Percentiles rank a stretch among this genome's conserved stretches.
phyloP scores from a whole-genome alignment of 2,329 filamentous ascomycete species.

The Ophiostoma australiae region DNA sequence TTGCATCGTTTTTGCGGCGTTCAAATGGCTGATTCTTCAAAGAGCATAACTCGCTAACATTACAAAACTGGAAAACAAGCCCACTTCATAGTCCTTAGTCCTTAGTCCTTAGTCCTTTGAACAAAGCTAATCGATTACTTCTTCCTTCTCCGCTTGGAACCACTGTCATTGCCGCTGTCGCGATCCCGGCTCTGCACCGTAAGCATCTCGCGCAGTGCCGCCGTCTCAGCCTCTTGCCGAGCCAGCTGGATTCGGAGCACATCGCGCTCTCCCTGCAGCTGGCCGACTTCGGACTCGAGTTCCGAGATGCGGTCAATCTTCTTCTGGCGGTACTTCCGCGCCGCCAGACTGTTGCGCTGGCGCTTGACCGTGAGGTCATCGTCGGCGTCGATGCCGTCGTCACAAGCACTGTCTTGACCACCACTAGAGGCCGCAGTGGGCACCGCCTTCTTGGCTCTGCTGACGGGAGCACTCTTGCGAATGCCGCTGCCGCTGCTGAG shows the following conservation, averaged over 20 bases:
- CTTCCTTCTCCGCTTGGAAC: not conserved
- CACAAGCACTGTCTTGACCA: not conserved
- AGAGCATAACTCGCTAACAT: conserved; percentile 7
- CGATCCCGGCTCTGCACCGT: conserved; percentile 18
- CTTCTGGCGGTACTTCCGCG: conserved; percentile 59
- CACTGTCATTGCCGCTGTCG: not conserved
- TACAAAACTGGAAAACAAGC: not conserved
- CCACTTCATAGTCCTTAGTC: not conserved
- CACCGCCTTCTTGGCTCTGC: not conserved
- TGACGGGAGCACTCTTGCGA: conserved; percentile 6
- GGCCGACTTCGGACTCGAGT: conserved; percentile 50
- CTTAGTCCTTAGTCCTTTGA: too few species aligned
- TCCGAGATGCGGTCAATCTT: conserved; percentile 55
- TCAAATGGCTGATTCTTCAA: not conserved
- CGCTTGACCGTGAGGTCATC: conserved; percentile 43
- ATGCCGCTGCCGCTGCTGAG: not conserved
- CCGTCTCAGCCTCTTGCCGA: conserved; percentile 54
- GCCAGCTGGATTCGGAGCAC: conserved; percentile 53
- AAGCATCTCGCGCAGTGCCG: conserved; percentile 47
- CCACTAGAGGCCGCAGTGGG: not conserved
- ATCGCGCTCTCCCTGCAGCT: conserved; percentile 52
- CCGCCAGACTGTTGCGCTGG: conserved; percentile 58
- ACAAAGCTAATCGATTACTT: not conserved
- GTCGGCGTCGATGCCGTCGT: not conserved
- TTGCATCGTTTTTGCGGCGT: not conserved